These are phyloP conservation scores for Suhomyces prunicola DNA, from an alignment of 805 yeast genomes.

Conservation along the genomic window DNA sequence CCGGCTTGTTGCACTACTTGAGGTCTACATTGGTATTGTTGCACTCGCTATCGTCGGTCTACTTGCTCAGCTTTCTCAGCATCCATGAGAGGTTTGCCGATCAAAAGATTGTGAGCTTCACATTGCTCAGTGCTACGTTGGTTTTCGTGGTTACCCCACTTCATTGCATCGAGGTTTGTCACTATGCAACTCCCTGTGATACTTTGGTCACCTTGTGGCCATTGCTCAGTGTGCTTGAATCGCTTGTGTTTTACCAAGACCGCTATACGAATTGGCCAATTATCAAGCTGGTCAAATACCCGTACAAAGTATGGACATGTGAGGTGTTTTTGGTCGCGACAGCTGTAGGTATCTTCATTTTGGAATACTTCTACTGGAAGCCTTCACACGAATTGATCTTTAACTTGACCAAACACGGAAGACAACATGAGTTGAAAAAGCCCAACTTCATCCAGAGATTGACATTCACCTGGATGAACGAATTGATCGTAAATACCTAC, in stretches of 20 bases:
- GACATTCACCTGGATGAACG: slow-evolving; percentile 49
- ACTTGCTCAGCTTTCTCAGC: slow-evolving; percentile 14
- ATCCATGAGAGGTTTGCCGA: slow-evolving; percentile 24
- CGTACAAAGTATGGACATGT: slow-evolving; percentile 9
- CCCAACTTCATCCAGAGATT: slow-evolving; percentile 37
- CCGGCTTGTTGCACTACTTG: slow-evolving; percentile 23
- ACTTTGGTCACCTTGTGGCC: slow-evolving; percentile 31
- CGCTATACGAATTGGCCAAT: slow-evolving; percentile 22
- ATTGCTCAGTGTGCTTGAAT: slow-evolving; percentile 14
- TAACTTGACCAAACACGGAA: slow-evolving; percentile 23
- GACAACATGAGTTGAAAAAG: slow-evolving; percentile 9
- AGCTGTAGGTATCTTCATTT: slow-evolving; percentile 28
- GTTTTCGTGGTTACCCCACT: slow-evolving; percentile 20
- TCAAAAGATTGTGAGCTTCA: slow-evolving; percentile 15
- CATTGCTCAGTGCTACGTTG: slow-evolving; percentile 7
- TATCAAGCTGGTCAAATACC: slow-evolving; percentile 7
- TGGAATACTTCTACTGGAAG: slow-evolving; percentile 37
- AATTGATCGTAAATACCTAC: slow-evolving; percentile 38
- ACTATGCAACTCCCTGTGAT: slow-evolving; percentile 19
- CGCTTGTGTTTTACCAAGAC: slow-evolving; percentile 24
- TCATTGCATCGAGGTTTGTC: slow-evolving; percentile 24
- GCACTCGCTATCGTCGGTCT: slow-evolving; percentile 14
- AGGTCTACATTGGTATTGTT: slow-evolving; percentile 17
- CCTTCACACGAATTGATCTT: slow-evolving; percentile 40
- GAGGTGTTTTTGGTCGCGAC: slow-evolving; percentile 27